Evolutionary conservation across 495 filamentous ascomycete genomes (phyloP).

Genomic region (Lichenothelia convexa): DNA sequence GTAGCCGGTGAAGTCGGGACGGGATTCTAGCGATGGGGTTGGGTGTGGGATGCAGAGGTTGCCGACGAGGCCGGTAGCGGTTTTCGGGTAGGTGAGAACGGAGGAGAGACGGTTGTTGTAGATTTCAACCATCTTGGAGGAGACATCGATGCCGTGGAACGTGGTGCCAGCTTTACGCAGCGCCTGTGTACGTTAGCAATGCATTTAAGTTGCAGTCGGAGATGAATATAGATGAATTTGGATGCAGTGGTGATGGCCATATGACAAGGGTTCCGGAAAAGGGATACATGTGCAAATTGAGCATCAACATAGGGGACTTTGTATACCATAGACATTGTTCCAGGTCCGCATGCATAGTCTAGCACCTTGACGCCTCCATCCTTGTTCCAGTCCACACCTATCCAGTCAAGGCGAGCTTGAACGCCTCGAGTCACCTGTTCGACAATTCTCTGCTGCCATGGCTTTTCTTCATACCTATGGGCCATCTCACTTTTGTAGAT

Average conservation of each 20-base stretch:
- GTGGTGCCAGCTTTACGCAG: slow-evolving; percentile 42
- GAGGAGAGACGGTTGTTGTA: slow-evolving; percentile 29
- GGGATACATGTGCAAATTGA: no score
- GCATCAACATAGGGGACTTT: no score
- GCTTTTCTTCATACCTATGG: slow-evolving; percentile 25
- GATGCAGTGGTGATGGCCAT: no score
- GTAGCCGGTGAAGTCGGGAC: slow-evolving; percentile 36
- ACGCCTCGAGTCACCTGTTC: slow-evolving; percentile 27
- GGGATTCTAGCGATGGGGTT: slow-evolving; percentile 19
- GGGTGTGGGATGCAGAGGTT: slow-evolving; percentile 33
- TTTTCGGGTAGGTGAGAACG: neutral
- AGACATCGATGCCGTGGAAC: slow-evolving; percentile 47
- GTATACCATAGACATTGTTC: slow-evolving; percentile 38
- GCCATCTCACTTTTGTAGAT: slow-evolving; percentile 23
- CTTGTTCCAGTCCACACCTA: slow-evolving; percentile 39
- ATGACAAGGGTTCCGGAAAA: no score
- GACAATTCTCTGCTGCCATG: slow-evolving; percentile 22
- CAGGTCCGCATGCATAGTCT: slow-evolving; percentile 65
- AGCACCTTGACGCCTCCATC: slow-evolving; percentile 32
- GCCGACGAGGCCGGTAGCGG: slow-evolving; percentile 36
- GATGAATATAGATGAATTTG: no score
- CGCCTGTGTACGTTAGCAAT: slow-evolving; percentile 16
- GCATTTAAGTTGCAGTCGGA: slow-evolving; percentile 1
- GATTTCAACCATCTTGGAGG: slow-evolving; percentile 42
- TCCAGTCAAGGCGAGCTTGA: slow-evolving; percentile 36